Conservation (phyloP, 352 stramenopile genomes). For the Thraustochytrium striatum region DNA sequence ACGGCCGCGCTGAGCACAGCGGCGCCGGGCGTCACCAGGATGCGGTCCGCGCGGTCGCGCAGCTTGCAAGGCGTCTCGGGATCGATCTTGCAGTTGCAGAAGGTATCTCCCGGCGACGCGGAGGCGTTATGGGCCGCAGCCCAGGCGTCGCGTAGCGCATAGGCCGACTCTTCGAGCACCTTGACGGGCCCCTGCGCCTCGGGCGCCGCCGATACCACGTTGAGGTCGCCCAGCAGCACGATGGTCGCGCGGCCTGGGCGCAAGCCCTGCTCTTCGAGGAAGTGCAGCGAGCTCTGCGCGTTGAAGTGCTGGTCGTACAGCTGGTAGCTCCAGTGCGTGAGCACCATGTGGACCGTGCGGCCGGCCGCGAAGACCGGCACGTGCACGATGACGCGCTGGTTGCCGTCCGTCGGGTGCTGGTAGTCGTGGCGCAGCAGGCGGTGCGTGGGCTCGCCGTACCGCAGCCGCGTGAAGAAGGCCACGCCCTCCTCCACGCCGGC, state of each 20-base stretch:
- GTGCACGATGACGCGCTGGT: neutral
- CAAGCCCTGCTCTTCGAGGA: neutral
- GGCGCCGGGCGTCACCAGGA: neutral
- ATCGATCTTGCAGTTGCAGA: neutral
- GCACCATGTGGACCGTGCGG: neutral
- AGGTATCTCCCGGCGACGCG: neutral
- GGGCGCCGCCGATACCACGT: neutral
- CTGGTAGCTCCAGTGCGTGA: neutral
- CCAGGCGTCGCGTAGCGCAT: neutral
- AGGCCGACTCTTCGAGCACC: neutral
- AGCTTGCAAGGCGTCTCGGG: neutral
- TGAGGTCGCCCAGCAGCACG: neutral
- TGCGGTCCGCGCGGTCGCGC: neutral
- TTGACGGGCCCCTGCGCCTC: neutral
- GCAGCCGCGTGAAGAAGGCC: neutral
- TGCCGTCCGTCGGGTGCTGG: neutral
- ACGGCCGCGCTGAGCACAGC: neutral
- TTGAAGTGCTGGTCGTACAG: neutral
- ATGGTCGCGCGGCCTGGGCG: neutral
- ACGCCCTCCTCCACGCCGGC: neutral
- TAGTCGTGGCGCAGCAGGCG: neutral
- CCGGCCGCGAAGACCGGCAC: neutral
- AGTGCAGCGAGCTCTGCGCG: neutral
- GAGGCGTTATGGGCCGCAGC: neutral
- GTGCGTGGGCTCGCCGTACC: neutral